Evolutionary conservation across 2,329 filamentous ascomycete species (phyloP).

Genomic region (Colletotrichum sansevieriae): DNA sequence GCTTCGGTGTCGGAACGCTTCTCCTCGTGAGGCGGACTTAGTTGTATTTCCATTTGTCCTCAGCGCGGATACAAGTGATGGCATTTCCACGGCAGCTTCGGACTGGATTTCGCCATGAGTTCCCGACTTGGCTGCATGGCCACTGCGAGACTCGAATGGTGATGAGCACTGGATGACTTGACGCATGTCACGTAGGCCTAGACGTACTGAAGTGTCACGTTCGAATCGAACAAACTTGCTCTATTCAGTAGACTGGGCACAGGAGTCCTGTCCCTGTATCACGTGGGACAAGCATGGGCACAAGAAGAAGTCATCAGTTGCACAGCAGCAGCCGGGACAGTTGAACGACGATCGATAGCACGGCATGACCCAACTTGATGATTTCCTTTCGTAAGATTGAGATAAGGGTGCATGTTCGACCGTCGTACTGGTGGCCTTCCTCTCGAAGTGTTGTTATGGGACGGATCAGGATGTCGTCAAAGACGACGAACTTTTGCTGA

Average conservation of each 20-base stretch:
- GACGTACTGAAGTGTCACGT: not conserved
- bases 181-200: conserved; percentile 3
- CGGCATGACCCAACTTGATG: not conserved
- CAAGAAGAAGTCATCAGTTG: not conserved
- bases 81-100: conserved; percentile 4
- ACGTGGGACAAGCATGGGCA: not conserved
- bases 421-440: not conserved
- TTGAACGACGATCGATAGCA: not conserved
- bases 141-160: conserved; percentile 1
- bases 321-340: conserved; percentile 1
- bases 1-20: not conserved
- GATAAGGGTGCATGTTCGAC: not conserved
- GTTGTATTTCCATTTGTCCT: not conserved
- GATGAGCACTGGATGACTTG: conserved; percentile 10
- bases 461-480: conserved; percentile 4
- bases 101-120: conserved; percentile 7
- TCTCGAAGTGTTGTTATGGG: not conserved
- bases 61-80: not conserved
- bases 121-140: not conserved
- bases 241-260: not conserved
- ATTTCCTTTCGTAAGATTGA: not conserved
- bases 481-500: not conserved
- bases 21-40: not conserved
- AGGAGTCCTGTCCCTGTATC: not conserved
- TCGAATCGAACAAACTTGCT: conserved; percentile 1